phyloP scores from a whole-genome alignment of 2,329 filamentous ascomycete genomes.

The Aspergillus uvarum region DNA sequence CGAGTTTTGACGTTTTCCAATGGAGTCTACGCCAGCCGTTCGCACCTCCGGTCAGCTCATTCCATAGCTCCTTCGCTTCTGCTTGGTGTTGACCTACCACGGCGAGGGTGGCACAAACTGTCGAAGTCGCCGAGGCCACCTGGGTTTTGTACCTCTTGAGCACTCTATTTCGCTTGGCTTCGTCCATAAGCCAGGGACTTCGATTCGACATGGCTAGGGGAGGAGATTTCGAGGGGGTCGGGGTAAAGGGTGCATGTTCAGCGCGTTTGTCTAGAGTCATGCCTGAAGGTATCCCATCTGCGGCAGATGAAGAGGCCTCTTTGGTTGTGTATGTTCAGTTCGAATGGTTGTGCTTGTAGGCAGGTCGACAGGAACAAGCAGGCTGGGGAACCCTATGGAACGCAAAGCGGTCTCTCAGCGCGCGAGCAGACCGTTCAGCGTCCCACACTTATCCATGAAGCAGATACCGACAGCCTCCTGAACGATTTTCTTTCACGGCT shows the following conservation, averaged over 20 bases:
- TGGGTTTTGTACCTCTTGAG: slow-evolving; percentile 49
- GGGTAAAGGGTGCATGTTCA: slow-evolving; percentile 43
- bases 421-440: slow-evolving; percentile 51
- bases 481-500: neutral
- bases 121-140: slow-evolving; percentile 47
- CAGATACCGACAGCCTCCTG: slow-evolving; percentile 21
- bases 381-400: slow-evolving; percentile 53
- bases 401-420: slow-evolving; percentile 52
- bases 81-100: slow-evolving; percentile 37
- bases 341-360: slow-evolving; percentile 12
- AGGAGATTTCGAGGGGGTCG: slow-evolving; percentile 35
- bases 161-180: slow-evolving; percentile 42
- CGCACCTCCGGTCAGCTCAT: neutral
- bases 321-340: slow-evolving; percentile 12
- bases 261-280: slow-evolving; percentile 41
- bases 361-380: slow-evolving; percentile 19
- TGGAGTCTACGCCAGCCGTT: slow-evolving; percentile 39
- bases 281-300: slow-evolving; percentile 34
- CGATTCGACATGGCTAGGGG: slow-evolving; percentile 33
- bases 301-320: slow-evolving; percentile 20
- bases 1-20: slow-evolving; percentile 51
- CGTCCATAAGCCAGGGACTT: slow-evolving; percentile 39
- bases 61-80: slow-evolving; percentile 1
- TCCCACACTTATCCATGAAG: slow-evolving; percentile 50
- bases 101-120: slow-evolving; percentile 46